Conservation (phyloP, 2,329 filamentous ascomycete species). For the Fusarium devonianum region DNA sequence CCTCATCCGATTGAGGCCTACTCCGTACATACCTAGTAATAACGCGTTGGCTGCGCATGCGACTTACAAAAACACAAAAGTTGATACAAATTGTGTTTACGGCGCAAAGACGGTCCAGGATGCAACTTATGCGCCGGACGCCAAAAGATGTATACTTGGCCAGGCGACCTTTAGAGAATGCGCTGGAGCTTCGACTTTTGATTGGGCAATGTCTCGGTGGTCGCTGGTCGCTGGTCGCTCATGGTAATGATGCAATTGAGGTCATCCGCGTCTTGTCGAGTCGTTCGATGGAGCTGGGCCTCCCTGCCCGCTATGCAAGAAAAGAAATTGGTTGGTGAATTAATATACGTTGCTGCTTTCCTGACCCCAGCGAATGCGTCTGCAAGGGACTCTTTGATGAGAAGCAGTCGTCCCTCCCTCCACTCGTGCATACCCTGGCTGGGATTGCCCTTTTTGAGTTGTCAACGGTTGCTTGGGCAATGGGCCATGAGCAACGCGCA, state of each 20-base stretch:
- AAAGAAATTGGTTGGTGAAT: not conserved
- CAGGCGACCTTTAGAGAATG: too few species aligned
- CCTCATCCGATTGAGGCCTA: too few species aligned
- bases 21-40: too few species aligned
- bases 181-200: constrained; percentile 1
- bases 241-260: constrained; percentile 17
- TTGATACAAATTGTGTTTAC: too few species aligned
- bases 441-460: constrained; percentile 7
- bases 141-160: too few species aligned
- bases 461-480: constrained; percentile 40
- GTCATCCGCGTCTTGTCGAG: constrained; percentile 5
- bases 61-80: too few species aligned
- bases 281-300: not conserved
- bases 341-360: not conserved
- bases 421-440: constrained; percentile 25
- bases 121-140: too few species aligned
- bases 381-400: not conserved
- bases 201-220: constrained; percentile 18
- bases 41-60: too few species aligned
- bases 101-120: not conserved
- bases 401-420: constrained; percentile 8
- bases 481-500: constrained; percentile 20
- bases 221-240: not conserved
- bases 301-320: not conserved
- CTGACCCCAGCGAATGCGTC: not conserved